Base-by-base conservation (phyloP, 345 rosid species). In the Sonneratia alba region DNA sequence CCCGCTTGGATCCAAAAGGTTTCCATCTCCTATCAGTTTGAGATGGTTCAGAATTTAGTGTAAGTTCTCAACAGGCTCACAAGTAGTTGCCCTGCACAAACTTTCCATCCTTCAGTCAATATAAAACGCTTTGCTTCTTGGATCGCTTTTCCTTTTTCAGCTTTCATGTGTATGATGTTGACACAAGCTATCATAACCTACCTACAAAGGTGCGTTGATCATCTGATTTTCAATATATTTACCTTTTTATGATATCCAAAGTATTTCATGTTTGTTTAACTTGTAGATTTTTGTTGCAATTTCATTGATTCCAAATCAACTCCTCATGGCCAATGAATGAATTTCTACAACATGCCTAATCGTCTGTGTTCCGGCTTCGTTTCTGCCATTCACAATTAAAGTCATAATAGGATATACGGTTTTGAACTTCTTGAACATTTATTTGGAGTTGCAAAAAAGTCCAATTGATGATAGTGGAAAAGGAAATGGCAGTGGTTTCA, bases 1-100 rank as follows among this genome's bases (percentile, higher is more conserved):
- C 98, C 98, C 74, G 71, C 80, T 51, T 93, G 98, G 97, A 89
- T 93, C 76, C 71, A 79, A 72, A 93, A 91, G 81, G 77, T 87
- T 38, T 78, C 84, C 12, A 71, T 91, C 76, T 75, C 88, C 73
- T 88, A 85, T 83, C 98, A 88, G 67, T 93, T 89, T 79, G 98
- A 93, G 83, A 79, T 82, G 10, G 83, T 91, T 57, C 98, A 93
- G 77, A 79, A 83, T 57, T 81, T 91, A 77, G 79, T 87, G 97
- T 91, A 88, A 74, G 88, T 67, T 70, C 70, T 68, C 66, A 40
- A 6, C 51, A 12, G 18, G 66, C 38, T 27, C 15, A 10, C 18
- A 61, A 21, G 27, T 34, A 62, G 19, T 34, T 62, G 32, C 27
- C 66, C 38, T 62, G 27, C 9, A 1, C 22, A 71, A 37, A 14